Conservation (phyloP, 768 basidiomycete genomes). For the Lactarius akahatsu region DNA sequence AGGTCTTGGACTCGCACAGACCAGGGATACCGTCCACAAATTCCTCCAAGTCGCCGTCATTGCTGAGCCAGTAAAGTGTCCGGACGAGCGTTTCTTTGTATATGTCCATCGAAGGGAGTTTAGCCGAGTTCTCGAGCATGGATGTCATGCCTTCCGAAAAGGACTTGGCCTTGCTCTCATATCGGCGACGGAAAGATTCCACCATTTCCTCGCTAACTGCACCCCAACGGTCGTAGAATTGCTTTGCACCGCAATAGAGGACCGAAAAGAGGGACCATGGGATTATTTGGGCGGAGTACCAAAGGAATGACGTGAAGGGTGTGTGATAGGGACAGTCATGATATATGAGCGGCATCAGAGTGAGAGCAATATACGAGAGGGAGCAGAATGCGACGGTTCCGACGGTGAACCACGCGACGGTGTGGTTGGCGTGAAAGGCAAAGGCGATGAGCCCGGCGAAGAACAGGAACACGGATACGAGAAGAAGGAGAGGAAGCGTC, state of each 20-base stretch:
- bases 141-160: not conserved
- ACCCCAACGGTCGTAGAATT: not conserved
- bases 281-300: not conserved
- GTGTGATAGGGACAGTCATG: slow-evolving; percentile 15
- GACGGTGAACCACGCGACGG: not conserved
- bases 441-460: slow-evolving; percentile 16
- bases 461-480: slow-evolving; percentile 17
- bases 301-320: slow-evolving; percentile 1
- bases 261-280: not conserved
- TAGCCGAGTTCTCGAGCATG: not conserved
- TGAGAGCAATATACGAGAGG: slow-evolving; percentile 1
- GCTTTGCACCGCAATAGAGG: not conserved
- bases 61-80: not conserved
- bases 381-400: not conserved
- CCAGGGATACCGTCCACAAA: not conserved
- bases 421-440: not conserved
- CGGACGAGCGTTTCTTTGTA: not conserved
- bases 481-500: slow-evolving; percentile 6
- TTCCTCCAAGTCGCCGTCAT: not conserved
- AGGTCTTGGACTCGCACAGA: not conserved
- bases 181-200: rapidly evolving
- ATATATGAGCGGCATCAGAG: not conserved
- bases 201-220: not conserved
- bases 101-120: not conserved
- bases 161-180: not conserved